Percentiles rank a stretch among this genome's conserved stretches.
Conservation (phyloP, 2,329 filamentous ascomycete species). For the Fusarium pilosicola region DNA sequence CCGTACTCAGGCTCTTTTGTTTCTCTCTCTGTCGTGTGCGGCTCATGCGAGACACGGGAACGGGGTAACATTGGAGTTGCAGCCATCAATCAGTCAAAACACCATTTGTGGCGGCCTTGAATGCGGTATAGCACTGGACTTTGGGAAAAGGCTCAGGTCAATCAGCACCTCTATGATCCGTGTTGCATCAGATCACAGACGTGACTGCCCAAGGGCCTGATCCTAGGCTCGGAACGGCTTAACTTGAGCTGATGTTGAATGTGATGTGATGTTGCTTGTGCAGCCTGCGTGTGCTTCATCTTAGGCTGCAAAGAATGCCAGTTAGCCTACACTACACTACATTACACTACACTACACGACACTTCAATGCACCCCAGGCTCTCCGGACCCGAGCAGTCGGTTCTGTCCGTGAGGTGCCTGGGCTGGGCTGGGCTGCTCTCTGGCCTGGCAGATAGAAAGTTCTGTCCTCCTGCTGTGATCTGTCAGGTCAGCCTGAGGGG, state of each 20-base stretch:
- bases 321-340: neutral
- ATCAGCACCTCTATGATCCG: neutral
- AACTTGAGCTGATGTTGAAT: slow-evolving; percentile 8
- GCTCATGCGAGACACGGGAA: slow-evolving; percentile 36
- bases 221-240: slow-evolving; percentile 34
- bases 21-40: slow-evolving; percentile 14
- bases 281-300: neutral
- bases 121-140: slow-evolving; percentile 14
- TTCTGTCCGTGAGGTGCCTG: slow-evolving; percentile 21
- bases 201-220: neutral
- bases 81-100: slow-evolving; percentile 6
- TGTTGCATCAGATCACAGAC: neutral
- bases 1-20: neutral
- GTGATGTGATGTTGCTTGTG: neutral
- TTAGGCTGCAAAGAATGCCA: neutral
- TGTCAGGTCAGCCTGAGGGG: neutral
- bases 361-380: slow-evolving; percentile 20
- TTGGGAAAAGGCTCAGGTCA: neutral
- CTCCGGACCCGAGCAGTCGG: slow-evolving; percentile 44
- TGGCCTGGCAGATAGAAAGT: neutral
- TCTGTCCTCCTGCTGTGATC: neutral
- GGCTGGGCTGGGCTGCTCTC: slow-evolving; percentile 16
- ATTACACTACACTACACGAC: neutral
- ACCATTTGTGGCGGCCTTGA: slow-evolving; percentile 25
- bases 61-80: slow-evolving; percentile 27